Conservation (phyloP, 768 basidiomycete species). For the Coprinopsis strossmayeri region DNA sequence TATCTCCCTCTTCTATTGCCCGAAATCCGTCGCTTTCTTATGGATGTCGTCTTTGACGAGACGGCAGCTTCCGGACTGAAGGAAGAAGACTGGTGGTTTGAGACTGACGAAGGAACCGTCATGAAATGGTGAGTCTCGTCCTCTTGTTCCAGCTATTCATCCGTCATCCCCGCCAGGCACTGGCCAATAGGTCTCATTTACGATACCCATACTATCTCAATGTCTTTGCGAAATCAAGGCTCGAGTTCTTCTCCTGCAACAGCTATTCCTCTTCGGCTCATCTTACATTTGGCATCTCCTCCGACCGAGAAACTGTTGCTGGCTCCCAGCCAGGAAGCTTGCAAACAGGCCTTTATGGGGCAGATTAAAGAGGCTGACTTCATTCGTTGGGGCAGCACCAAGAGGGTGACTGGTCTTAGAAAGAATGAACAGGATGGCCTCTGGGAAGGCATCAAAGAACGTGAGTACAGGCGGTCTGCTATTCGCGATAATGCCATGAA, state of each 20-base stretch:
- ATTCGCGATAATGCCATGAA: background rate
- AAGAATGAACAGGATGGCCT: constrained; percentile 93
- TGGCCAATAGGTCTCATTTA: constrained; percentile 96
- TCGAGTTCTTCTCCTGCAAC: constrained; percentile 34
- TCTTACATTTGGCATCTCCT: constrained; percentile 82
- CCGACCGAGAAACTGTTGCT: constrained; percentile 82
- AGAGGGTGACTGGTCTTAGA: constrained; percentile 84
- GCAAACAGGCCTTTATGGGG: constrained; percentile 93
- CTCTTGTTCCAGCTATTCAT: background rate
- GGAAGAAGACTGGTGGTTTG: constrained; percentile 98
- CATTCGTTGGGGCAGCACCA: constrained; percentile 93
- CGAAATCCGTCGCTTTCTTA: constrained; percentile 81
- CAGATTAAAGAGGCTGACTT: constrained; percentile 97
- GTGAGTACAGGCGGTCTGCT: constrained; percentile 41
- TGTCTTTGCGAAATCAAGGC: constrained; percentile 40
- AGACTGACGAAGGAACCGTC: constrained; percentile 73
- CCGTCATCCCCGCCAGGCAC: constrained; percentile 58
- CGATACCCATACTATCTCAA: constrained; percentile 70
- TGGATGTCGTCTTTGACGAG: constrained; percentile 92
- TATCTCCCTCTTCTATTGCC: constrained; percentile 91
- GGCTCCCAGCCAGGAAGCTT: constrained; percentile 74
- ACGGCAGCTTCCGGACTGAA: constrained; percentile 65
- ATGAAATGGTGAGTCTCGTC: constrained; percentile 73
- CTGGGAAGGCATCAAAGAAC: constrained; percentile 95
- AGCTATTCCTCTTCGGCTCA: constrained; percentile 63